Percentiles rank a stretch among this genome's conserved stretches.
Conservation (phyloP, 2,329 filamentous ascomycete genomes). For the Aspergillus transmontanensis region DNA sequence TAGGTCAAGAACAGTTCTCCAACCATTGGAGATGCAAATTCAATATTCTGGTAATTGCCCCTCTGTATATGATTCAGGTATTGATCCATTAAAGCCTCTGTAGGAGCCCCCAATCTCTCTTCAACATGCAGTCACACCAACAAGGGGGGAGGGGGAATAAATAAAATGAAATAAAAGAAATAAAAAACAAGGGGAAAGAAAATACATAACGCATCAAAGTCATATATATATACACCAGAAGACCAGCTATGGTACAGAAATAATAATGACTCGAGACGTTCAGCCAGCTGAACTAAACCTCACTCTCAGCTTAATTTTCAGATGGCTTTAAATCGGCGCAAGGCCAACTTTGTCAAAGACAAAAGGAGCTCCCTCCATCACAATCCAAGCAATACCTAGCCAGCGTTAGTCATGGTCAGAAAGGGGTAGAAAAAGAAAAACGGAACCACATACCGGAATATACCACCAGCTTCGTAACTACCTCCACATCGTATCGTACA, state of each 20-base stretch:
- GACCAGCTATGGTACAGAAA: constrained; percentile 9
- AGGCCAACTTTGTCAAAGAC: constrained; percentile 12
- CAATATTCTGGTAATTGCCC: neutral
- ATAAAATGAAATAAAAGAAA: neutral
- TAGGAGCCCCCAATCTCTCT: neutral
- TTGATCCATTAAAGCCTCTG: neutral
- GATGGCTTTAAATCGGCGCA: neutral
- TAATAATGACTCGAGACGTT: neutral
- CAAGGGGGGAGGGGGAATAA: neutral
- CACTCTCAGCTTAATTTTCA: neutral
- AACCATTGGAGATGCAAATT: neutral
- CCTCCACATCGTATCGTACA: constrained; percentile 96
- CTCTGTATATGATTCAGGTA: neutral
- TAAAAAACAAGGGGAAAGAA: neutral
- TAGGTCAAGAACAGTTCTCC: neutral
- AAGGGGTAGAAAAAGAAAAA: neutral
- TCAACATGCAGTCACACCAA: neutral
- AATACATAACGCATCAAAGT: constrained; percentile 1
- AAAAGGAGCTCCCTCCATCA: constrained; percentile 9
- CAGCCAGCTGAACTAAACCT: constrained; percentile 10
- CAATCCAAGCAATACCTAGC: constrained; percentile 13
- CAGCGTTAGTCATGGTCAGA: neutral
- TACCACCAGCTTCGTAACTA: constrained; percentile 93
- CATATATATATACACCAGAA: constrained; percentile 10
- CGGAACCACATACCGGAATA: constrained; percentile 71